phyloP scores from a whole-genome alignment of 805 yeast genomes.

The Yarrowia yakushimensis region DNA sequence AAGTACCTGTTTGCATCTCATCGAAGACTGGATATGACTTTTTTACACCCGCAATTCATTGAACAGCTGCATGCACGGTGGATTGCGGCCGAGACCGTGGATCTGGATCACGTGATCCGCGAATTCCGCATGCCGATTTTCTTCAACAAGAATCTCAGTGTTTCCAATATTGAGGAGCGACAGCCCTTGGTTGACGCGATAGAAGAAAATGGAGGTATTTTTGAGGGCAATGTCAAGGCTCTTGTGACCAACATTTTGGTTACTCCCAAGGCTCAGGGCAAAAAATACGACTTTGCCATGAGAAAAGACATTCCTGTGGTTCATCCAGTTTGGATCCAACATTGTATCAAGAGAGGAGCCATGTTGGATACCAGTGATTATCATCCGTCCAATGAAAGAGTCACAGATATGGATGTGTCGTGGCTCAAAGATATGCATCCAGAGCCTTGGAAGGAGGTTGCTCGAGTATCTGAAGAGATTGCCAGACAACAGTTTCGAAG shows the following conservation, averaged over 20 bases:
- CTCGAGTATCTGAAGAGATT: neutral
- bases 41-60: conserved; percentile 50
- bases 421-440: neutral
- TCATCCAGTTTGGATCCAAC: conserved; percentile 45
- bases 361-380: conserved; percentile 42
- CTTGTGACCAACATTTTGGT: conserved; percentile 35
- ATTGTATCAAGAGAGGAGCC: conserved; percentile 43
- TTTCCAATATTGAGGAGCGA: conserved; percentile 28
- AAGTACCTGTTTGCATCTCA: conserved; percentile 52
- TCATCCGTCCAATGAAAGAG: conserved; percentile 30
- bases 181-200: conserved; percentile 33
- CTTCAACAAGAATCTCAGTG: neutral
- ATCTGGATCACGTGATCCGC: conserved; percentile 20
- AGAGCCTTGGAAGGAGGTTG: neutral
- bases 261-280: conserved; percentile 35
- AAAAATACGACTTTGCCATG: conserved; percentile 41
- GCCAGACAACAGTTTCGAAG: neutral
- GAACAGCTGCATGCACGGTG: conserved; percentile 48
- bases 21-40: conserved; percentile 49
- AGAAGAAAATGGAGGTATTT: conserved; percentile 38
- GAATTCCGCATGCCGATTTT: conserved; percentile 9
- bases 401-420: neutral
- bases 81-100: conserved; percentile 49
- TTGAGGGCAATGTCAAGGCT: conserved; percentile 29
- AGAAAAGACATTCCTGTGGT: conserved; percentile 43